Base-by-base conservation (phyloP, 2,329 filamentous ascomycete species). In the Paecilomyces fulvus region DNA sequence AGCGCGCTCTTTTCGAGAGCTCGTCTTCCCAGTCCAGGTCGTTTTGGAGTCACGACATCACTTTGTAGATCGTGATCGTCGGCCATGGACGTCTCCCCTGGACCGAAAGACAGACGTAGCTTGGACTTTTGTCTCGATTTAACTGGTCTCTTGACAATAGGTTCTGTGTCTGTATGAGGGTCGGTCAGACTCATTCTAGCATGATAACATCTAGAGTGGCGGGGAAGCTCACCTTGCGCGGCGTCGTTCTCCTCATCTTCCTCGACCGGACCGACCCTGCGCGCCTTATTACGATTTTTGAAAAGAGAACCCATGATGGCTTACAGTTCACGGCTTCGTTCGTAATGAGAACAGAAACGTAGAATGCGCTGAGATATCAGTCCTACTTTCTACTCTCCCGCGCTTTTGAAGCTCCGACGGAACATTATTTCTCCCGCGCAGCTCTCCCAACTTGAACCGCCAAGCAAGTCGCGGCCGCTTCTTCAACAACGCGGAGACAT, bases 91-190 rank as follows among this genome's bases (percentile, higher is more conserved):
- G 80, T 80, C 51, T 80, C 79, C 28, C 78, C 77, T 0, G 83
- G 81, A 0, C 86, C 89, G 69, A 96, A 95, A 0, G 90, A 95
- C 21, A 95, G 79, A 6, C 88, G 83, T 2, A 89, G 80, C 14
- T 84, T 84, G 3, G 87, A 86, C 66, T 89, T 90, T 70, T 90
- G 92, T 57, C 85, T 82, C 55, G 66, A 69, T 31, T 70, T 66
- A 31, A 63, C 52, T n/a, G 82, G 81, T 61, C 80, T 76, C 64
- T 81, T 81, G 17, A 84, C 76, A 49, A 80, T 73, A 14, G 79
- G 74, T n/a, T 71, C 72, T 56, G 59, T 52, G 58, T 76, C 77
- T 81, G 59, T 55, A 63, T 60, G 57, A 62, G 59, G 65, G 69
- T 65, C 64, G 62, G 68, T 65, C 58, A 63, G 57, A 23, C 55